Base-by-base conservation (phyloP, 2,329 filamentous ascomycete species). In the Penicillium sp. region DNA sequence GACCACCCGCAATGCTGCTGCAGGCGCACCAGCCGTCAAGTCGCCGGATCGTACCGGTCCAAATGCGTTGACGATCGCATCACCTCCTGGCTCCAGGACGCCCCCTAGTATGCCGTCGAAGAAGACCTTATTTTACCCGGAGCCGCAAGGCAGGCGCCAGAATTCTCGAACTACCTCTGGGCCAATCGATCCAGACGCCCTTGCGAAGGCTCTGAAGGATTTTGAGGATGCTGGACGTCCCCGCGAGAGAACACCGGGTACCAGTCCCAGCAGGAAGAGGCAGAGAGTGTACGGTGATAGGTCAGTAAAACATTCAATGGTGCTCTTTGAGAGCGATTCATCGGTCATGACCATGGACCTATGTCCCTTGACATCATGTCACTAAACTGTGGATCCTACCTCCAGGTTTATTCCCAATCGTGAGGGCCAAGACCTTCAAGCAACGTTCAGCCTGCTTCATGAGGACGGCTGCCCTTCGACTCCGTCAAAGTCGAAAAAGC, bases 391-490 rank as follows among this genome's bases (percentile, higher is more conserved):
- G 56, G 40, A 56, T 44, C 35, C 13, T 21, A 7, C n/a, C 24
- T 47, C 44, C 51, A 95, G 93, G 62, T 98, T 98, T 67, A 97
- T 98, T 59, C 93, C 93, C 26, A 94, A 93, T 61, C 82, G 93
- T 37, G 85, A 90, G 57, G 93, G 91, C 6, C 89, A 95, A 69
- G 93, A 98, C 69, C 75, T 97, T 22, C 87, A 91, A 66, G 89
- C 91, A 45, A 94, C 89, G 69, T 97, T 93, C 71, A 95, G 84
- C 65, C 74, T 97, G 48, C 77, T 97, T 26, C 87, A 95, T 64
- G 91, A 96, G 55, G 89, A 95, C 66, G 89, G 86, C 34, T 96
- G 91, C 19, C 93, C 93, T 19, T 87, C 91, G 10, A 95, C 90
- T 1, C 88, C 91, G 1, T 91, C 89, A 4, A 87, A 84, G 65